Percentiles rank a stretch among this genome's conserved stretches.
Conservation (phyloP, 202 grass and related monocot genomes). For the Panicum hallii region DNA sequence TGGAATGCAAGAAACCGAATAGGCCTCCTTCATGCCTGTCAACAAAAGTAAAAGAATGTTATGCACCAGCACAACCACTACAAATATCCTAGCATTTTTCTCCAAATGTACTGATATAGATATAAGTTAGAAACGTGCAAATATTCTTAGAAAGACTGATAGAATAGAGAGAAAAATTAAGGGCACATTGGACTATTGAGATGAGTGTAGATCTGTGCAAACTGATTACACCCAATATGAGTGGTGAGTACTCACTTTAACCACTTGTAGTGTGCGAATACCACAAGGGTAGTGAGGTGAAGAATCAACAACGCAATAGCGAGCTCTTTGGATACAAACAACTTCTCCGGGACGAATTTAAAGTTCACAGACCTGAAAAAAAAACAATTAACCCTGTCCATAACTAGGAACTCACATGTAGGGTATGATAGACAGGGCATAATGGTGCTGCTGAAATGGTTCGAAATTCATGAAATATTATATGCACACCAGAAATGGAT, state of each 20-base stretch:
- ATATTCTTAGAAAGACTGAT: not conserved
- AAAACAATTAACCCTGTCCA: conserved; percentile 38
- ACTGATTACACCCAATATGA: conserved; percentile 31
- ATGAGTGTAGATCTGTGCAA: conserved; percentile 5
- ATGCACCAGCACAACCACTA: conserved; percentile 18
- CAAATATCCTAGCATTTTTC: conserved; percentile 4
- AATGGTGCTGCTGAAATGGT: conserved; percentile 29
- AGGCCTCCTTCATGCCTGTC: conserved; percentile 79
- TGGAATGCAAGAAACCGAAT: conserved; percentile 59
- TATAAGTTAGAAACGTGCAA: conserved; percentile 3
- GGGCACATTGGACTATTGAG: conserved; percentile 12
- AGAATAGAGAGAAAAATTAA: conserved; percentile 1
- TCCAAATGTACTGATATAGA: not conserved
- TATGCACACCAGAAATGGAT: conserved; percentile 95
- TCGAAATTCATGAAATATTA: conserved; percentile 23
- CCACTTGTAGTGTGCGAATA: conserved; percentile 94
- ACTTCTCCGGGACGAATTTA: conserved; percentile 89
- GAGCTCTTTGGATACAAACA: conserved; percentile 91
- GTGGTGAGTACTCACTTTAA: conserved; percentile 72
- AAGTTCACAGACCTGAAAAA: conserved; percentile 94
- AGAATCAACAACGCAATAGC: conserved; percentile 72
- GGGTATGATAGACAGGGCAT: conserved; percentile 10
- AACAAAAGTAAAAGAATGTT: conserved; percentile 34
- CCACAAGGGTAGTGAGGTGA: conserved; percentile 79
- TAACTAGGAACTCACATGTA: not conserved